A percentile compares a stretch with the other conserved stretches of the same genome.
Evolutionary conservation across 345 rosid genomes (phyloP).

Genomic region (Populus alba): DNA sequence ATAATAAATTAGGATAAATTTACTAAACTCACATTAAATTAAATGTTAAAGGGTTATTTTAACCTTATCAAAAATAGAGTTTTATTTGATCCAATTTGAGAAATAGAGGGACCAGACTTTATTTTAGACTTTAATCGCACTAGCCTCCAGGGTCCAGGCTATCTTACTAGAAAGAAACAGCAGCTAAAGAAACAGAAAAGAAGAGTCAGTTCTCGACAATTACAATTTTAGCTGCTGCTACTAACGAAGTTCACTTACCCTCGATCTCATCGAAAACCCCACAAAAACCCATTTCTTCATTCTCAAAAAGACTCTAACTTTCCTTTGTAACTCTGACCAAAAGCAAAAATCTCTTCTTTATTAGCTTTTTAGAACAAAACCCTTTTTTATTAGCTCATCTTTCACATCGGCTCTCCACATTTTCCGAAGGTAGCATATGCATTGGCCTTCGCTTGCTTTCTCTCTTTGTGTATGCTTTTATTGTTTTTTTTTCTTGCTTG

Average conservation of each 20-base stretch:
- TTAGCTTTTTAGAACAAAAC: neutral
- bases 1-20: neutral
- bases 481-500: slow-evolving; percentile 1
- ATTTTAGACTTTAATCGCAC: too few species aligned
- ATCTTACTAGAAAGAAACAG: neutral
- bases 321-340: neutral
- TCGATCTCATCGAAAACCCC: neutral
- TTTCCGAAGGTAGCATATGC: slow-evolving; percentile 14
- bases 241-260: neutral
- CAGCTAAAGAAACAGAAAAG: neutral
- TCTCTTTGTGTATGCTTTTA: slow-evolving; percentile 1
- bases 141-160: neutral
- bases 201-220: neutral
- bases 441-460: neutral
- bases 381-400: neutral
- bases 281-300: neutral
- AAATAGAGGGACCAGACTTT: neutral
- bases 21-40: neutral
- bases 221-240: too few species aligned
- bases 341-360: neutral
- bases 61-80: neutral
- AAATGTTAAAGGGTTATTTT: too few species aligned
- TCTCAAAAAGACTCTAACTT: neutral
- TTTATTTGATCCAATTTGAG: neutral
- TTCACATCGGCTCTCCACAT: slow-evolving; percentile 30